A percentile compares a stretch with the other conserved stretches of the same genome.
phyloP scores from a whole-genome alignment of 73 alveolate genomes.

The Paramecium caudatum region DNA sequence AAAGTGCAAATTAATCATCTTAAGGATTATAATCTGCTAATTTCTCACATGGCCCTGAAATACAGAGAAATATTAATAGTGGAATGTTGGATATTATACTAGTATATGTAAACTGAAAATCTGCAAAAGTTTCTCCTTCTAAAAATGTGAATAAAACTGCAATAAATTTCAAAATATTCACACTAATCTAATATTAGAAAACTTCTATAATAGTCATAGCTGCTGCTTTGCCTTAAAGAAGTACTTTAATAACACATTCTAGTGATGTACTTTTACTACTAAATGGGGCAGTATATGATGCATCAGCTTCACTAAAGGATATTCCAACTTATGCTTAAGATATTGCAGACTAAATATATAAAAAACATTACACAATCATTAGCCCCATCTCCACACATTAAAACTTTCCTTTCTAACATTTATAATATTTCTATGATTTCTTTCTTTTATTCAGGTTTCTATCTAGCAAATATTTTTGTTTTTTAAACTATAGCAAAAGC shows the following conservation, averaged over 20 bases:
- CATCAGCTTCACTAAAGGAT: conserved; percentile 75
- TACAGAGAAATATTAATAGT: background rate
- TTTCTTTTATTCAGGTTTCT: conserved; percentile 65
- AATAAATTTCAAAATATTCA: conserved; percentile 33
- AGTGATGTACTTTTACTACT: conserved; percentile 60
- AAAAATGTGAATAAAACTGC: background rate
- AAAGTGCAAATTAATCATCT: conserved; percentile 44
- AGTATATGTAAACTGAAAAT: conserved; percentile 5
- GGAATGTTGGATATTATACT: conserved; percentile 27
- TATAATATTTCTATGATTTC: conserved; percentile 37
- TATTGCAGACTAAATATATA: conserved; percentile 63
- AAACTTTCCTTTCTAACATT: background rate
- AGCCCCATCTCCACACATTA: conserved; percentile 71
- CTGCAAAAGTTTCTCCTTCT: conserved; percentile 54
- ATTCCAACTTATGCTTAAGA: conserved; percentile 73
- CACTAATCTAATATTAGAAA: conserved; percentile 54
- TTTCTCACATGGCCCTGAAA: conserved; percentile 14
- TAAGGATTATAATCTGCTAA: conserved; percentile 34
- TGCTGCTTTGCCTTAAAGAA: conserved; percentile 72
- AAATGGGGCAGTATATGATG: conserved; percentile 74
- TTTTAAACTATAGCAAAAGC: conserved; percentile 64
- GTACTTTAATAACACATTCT: conserved; percentile 51
- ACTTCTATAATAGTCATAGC: conserved; percentile 72
- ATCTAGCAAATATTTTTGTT: conserved; percentile 62
- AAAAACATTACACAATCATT: conserved; percentile 55